Base-by-base conservation (phyloP, 768 basidiomycete genomes). In the Mycena latifolia region DNA sequence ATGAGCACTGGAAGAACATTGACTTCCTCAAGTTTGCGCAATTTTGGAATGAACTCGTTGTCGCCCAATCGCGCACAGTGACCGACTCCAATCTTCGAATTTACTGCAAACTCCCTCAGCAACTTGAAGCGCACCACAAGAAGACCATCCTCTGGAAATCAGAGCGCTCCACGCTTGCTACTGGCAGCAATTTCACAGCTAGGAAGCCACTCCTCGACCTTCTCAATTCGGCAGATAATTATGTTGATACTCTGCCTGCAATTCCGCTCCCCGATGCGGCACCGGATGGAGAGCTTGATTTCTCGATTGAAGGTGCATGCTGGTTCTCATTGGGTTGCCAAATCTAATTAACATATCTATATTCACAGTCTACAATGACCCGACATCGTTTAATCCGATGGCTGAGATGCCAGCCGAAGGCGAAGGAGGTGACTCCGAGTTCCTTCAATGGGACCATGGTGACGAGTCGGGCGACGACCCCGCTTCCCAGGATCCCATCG, bases 101-200 rank as follows among this genome's bases (percentile, higher is more conserved):
- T 2, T 56, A 56, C 18, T 56, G 31, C 29, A 56, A 56, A 22
- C 55, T 56, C 5, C 55, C 45, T 25, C 56, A 33, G 15, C 56
- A 57, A 15, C 31, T 57, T 3, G 56, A 57, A 27, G 45, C 45
- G 2, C 56, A 56, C 29, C 55, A 57, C 17, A 56, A 56, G 22
- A 57, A 57, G 20, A 47, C 56, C 14, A 47, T 57, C 17, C 15
- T 47, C 12, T 57, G 56, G 56, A 24, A 18, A 8, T 55, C 54
- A 1, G 54, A 43, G 25, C 24, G 37, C 12, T 27, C 54, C 15
- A 55, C 39, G 11, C 54, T 55, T 27, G 39, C 54, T 1, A 43
- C 17, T 15, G 54, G 54, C 37, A 47, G 28, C n/a, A 57, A 57
- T 14, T 57, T 57, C 22, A 11, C 45, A 6, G 45, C 56, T 15